A percentile compares a stretch with the other conserved stretches of the same genome.
Evolutionary conservation across 108 stramenopile species (phyloP).

Genomic region (Mediolabrus comicus): DNA sequence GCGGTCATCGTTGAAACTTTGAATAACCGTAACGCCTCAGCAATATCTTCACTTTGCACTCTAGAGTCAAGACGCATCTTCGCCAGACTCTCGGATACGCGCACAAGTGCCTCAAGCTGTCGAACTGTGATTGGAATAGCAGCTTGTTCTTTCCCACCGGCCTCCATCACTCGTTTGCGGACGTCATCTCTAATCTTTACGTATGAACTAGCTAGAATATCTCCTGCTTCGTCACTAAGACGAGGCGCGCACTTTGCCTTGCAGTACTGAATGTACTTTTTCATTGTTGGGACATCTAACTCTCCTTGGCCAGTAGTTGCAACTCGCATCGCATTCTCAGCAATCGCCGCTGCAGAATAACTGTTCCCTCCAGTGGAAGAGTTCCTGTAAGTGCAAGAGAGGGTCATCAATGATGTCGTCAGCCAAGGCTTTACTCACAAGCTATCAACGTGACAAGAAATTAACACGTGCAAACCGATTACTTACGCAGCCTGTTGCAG

Average conservation of each 20-base stretch:
- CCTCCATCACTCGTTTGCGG: conserved; percentile 57
- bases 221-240: conserved; percentile 87
- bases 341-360: conserved; percentile 77
- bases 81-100: conserved; percentile 94
- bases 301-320: conserved; percentile 83
- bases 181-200: conserved; percentile 95
- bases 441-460: neutral
- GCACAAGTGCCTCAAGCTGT: conserved; percentile 99
- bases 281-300: conserved; percentile 92
- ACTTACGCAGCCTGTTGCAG: conserved; percentile 47
- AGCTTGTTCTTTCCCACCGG: conserved; percentile 52
- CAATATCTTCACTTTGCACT: conserved; percentile 92
- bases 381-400: conserved; percentile 11
- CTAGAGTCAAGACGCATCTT: conserved; percentile 95
- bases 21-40: conserved; percentile 98
- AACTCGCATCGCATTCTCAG: conserved; percentile 81
- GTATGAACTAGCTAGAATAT: conserved; percentile 87
- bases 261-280: conserved; percentile 97
- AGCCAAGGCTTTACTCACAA: neutral
- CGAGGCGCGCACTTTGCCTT: conserved; percentile 88
- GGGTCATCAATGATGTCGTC: neutral
- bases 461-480: neutral
- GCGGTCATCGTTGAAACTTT: conserved; percentile 98
- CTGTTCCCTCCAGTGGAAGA: conserved; percentile 47
- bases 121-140: conserved; percentile 98